These are phyloP conservation scores for Pythium aquatile DNA, from an alignment of 352 stramenopile species.

Conservation along the genomic window DNA sequence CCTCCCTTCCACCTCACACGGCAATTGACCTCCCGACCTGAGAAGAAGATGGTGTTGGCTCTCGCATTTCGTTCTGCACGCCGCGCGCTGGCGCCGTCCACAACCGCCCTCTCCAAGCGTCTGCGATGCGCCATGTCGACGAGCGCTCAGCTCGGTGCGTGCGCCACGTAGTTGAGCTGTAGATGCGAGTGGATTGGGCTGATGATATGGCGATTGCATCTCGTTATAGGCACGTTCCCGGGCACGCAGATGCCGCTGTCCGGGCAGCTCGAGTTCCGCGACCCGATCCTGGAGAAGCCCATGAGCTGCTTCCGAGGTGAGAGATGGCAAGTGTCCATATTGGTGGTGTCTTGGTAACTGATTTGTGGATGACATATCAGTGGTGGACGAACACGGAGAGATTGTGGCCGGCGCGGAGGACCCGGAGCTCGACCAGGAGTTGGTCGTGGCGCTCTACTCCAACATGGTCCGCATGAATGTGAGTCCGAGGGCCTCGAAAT, in stretches of 20 bases:
- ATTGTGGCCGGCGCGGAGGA: conserved; percentile 70
- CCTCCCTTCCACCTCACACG: background rate
- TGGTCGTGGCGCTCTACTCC: conserved; percentile 86
- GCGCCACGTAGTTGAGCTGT: background rate
- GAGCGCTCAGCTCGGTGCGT: background rate
- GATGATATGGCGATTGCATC: background rate
- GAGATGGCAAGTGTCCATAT: background rate
- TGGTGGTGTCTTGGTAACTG: background rate
- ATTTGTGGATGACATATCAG: conserved; percentile 32
- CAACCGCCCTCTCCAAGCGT: background rate
- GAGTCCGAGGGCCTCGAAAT: background rate
- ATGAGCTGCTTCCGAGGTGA: conserved; percentile 90
- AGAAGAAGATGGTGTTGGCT: background rate
- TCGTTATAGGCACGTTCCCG: conserved; percentile 54
- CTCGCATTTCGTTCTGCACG: background rate
- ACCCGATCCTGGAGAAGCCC: conserved; percentile 76
- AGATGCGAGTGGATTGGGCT: background rate
- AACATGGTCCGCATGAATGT: conserved; percentile 85
- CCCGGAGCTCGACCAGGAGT: conserved; percentile 70
- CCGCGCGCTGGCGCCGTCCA: background rate
- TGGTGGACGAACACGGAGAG: conserved; percentile 85
- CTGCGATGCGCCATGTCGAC: background rate
- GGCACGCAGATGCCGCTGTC: conserved; percentile 89
- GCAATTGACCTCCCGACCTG: background rate
- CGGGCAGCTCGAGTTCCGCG: conserved; percentile 82